Conservation (phyloP, 108 stramenopile genomes). For the Skeletonema grethae region DNA sequence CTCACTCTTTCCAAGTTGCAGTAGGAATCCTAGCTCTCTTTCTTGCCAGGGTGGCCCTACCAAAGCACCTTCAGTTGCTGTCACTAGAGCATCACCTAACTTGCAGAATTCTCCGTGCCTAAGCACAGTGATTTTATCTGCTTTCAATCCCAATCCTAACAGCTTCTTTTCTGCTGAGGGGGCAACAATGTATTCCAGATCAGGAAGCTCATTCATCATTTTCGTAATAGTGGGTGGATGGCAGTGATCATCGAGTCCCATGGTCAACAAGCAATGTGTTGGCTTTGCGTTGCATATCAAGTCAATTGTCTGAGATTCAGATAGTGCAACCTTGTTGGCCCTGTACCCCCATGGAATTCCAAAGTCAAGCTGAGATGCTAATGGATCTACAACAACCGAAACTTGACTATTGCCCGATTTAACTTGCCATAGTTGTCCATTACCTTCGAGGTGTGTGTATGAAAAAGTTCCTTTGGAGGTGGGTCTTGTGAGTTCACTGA, state of each 20-base stretch:
- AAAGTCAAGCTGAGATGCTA: conserved; percentile 57
- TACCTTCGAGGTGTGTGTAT: conserved; percentile 45
- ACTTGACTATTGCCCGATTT: conserved; percentile 9
- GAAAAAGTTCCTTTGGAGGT: conserved; percentile 8
- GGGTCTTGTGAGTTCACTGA: background rate
- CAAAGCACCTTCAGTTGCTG: conserved; percentile 51
- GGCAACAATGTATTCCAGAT: conserved; percentile 30
- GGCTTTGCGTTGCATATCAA: conserved; percentile 33
- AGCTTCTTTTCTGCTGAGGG: conserved; percentile 36
- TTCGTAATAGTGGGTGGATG: conserved; percentile 46
- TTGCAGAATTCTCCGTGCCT: conserved; percentile 23
- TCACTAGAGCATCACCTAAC: conserved; percentile 22
- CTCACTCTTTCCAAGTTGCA: conserved; percentile 19
- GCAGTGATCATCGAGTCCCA: conserved; percentile 64
- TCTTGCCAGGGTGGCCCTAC: conserved; percentile 67
- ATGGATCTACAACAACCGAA: conserved; percentile 55
- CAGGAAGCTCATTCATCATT: conserved; percentile 20
- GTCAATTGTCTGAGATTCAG: conserved; percentile 29
- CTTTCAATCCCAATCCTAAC: conserved; percentile 10
- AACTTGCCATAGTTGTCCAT: conserved; percentile 43
- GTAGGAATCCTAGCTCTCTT: conserved; percentile 52
- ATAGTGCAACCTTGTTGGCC: conserved; percentile 42
- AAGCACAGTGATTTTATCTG: conserved; percentile 26
- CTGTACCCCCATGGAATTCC: conserved; percentile 55
- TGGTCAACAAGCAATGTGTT: conserved; percentile 46